These are phyloP conservation scores for Russula emetica DNA, from an alignment of 768 basidiomycete genomes.

Conservation along the genomic window DNA sequence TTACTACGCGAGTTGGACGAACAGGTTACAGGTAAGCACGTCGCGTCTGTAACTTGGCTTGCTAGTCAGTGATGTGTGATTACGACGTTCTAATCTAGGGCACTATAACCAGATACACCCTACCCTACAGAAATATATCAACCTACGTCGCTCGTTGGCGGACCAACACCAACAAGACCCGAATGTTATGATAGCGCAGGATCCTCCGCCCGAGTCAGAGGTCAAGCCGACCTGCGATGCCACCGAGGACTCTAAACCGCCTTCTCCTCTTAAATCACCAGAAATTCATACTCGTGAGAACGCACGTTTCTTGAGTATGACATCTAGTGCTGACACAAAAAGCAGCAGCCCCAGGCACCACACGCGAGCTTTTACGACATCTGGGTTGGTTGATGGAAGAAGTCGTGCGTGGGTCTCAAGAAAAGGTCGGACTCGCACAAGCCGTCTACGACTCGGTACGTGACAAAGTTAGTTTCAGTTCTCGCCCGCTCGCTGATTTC, in stretches of 20 bases:
- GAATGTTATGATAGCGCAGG: background rate
- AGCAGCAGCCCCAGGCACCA: background rate
- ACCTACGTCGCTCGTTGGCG: constrained; percentile 14
- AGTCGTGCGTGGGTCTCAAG: constrained; percentile 26
- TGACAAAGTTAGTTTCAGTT: background rate
- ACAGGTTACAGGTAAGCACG: constrained; percentile 21
- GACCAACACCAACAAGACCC: background rate
- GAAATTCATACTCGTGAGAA: constrained; percentile 13
- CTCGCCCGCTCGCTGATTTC: background rate
- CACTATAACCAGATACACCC: constrained; percentile 21
- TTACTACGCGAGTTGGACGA: constrained; percentile 25
- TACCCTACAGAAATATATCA: constrained; percentile 21
- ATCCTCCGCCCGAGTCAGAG: background rate
- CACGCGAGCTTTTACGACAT: constrained; percentile 17
- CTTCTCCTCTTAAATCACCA: background rate
- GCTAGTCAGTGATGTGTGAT: background rate
- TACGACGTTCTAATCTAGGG: constrained; percentile 1
- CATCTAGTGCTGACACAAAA: background rate
- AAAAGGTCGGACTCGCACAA: constrained; percentile 28
- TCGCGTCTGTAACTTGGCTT: background rate
- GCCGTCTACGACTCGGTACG: constrained; percentile 28
- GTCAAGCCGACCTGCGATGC: background rate
- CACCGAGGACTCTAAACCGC: background rate
- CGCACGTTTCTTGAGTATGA: background rate
- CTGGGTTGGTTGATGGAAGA: constrained; percentile 26